Base-by-base conservation (phyloP, 75 land plant species). In the Cryptomeria japonica region DNA sequence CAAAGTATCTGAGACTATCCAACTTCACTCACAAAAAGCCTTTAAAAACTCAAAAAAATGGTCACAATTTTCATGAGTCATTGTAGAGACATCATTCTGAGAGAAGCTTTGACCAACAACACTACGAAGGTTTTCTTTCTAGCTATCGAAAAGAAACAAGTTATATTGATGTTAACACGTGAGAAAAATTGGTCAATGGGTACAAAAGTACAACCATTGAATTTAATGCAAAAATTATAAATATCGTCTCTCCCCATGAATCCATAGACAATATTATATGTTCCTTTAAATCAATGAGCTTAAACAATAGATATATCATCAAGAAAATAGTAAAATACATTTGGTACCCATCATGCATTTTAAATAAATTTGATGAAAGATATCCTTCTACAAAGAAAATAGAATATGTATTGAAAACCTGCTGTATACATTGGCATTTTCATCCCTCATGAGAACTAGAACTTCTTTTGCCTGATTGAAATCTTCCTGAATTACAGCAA, bases 401-500 rank as follows among this genome's bases (percentile, higher is more conserved):
- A 46, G 84, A 44, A 46, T 42, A 82, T 38, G 14, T 42, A 11
- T n/a, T 46, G 2, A 46, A 82, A 46, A 82, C 84, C 75, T 89
- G 86, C 41, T 47, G 49, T 83, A 61, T 58, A 53, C 70, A 70
- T 55, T 44, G 18, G 78, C 86, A 44, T 88, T 89, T 38, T 89
- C 87, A 90, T 53, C 83, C 55, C 86, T 86, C 87, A 91, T 34
- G 87, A 95, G 91, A 9, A 93, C 88, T 90, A 78, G 76, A 85
- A 91, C 89, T 87, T 91, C 91, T 86, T 68, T 32, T 32, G 9
- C 32, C 32, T 82, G 73, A 64, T 55, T 89, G 72, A 32, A 84
- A 92, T 97, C 99, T 53, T 92, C 90, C 82, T 97, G 91, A 78
- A 96, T 85, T 12, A 86, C 95, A 88, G 94, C 87, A 84, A 90